Base-by-base conservation (phyloP, 306 rosid genomes). In the Corylus americana region DNA sequence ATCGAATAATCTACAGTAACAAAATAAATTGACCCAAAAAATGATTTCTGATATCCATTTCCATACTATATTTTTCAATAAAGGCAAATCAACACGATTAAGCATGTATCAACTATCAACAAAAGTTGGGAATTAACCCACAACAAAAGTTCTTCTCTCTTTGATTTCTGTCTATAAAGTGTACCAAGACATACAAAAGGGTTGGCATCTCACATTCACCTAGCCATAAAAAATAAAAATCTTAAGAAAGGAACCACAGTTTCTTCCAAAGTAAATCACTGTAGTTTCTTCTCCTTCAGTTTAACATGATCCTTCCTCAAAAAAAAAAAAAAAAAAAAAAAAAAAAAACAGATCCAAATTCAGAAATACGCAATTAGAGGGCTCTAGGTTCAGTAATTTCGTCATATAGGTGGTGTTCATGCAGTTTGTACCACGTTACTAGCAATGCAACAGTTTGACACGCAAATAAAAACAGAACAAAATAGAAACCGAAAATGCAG, bases 1-100 rank as follows among this genome's bases (percentile, higher is more conserved):
- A 94, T 37, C 97, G 89, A 84, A 92, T 88, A 75, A 89, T 87
- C 97, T 94, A 87, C 68, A 83, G 74, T 78, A 77, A 76, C 51
- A 71, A 18, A 61, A 78, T 27, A 29, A 8, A 31, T 49, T 45
- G 55, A 54, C 18, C 62, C 45, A 53, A 79, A 27, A 37, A 31
- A 64, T 31, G 70, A 39, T 16, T 37, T 35, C 7, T 64, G 2
- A 8, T 16, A 35, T 16, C 0, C 11, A 16, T 50, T 25, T 29
- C 8, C 14, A 54, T 20, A 37, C 59, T 3, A 39, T 10, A 25
- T 27, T 44, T 4, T 70, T 62, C 39, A 31, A 49, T n/a, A 42
- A 39, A 50, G 11, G 10, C 8, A 76, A 57, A 50, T 44, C 77
- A 71, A 31, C 77, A 58, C 18, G 71, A 18, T 59, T 4, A 35